phyloP scores from a whole-genome alignment of 2,329 filamentous ascomycete species.

The Hymenoscyphus fructigenus region DNA sequence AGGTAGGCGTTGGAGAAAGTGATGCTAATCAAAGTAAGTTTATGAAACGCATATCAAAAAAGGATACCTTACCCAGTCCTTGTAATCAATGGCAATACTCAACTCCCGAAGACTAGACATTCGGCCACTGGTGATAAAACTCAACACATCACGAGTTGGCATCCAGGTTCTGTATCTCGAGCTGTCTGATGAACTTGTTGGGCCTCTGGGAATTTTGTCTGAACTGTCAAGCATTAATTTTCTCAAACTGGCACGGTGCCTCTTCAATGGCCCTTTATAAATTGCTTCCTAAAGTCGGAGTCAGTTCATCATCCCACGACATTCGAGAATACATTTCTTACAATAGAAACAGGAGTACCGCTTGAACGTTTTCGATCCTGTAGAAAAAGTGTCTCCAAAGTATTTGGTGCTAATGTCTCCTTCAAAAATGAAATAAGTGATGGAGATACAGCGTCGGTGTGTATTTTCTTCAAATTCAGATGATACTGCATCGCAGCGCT shows the following conservation, averaged over 20 bases:
- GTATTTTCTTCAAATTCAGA: constrained; percentile 69
- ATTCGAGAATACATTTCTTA: constrained; percentile 21
- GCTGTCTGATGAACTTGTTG: constrained; percentile 38
- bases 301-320: constrained; percentile 7
- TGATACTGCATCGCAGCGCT: constrained; percentile 51
- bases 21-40: constrained; percentile 55
- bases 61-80: constrained; percentile 64
- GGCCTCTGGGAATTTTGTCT: constrained; percentile 47
- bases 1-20: constrained; percentile 73
- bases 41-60: constrained; percentile 1
- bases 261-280: constrained; percentile 66
- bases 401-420: constrained; percentile 75
- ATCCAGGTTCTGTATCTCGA: constrained; percentile 68
- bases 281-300: constrained; percentile 54
- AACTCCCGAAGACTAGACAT: constrained; percentile 72
- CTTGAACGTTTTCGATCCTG: constrained; percentile 58
- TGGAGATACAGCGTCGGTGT: constrained; percentile 70
- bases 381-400: constrained; percentile 74
- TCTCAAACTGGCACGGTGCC: constrained; percentile 69
- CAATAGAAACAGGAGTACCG: constrained; percentile 60
- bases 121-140: constrained; percentile 73
- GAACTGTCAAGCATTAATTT: constrained; percentile 75
- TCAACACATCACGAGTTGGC: constrained; percentile 65
- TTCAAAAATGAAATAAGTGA: constrained; percentile 72
- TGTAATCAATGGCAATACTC: constrained; percentile 69